These are phyloP conservation scores for Podaxis rugospora DNA, from an alignment of 768 basidiomycete genomes.

Conservation along the genomic window DNA sequence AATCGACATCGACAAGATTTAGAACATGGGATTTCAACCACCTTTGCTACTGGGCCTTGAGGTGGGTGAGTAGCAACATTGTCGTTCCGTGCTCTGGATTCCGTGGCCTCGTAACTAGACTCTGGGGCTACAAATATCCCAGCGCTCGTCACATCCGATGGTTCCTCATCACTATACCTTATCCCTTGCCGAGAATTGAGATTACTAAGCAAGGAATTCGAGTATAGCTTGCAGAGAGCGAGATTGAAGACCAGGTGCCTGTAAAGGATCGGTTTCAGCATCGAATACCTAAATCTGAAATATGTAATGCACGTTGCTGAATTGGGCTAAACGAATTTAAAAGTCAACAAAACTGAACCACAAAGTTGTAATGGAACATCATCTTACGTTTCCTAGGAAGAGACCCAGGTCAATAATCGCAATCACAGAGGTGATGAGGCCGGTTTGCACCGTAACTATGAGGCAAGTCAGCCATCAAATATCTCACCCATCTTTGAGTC, in stretches of 20 bases:
- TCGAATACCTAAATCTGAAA: background rate
- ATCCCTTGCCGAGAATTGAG: background rate
- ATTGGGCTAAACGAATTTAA: background rate
- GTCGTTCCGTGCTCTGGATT: background rate
- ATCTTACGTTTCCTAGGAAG: background rate
- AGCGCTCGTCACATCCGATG: background rate
- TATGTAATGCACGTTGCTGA: background rate
- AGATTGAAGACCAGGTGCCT: background rate
- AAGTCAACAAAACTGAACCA: background rate
- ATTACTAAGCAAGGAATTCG: background rate
- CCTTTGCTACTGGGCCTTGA: too few species aligned
- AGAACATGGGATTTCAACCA: too few species aligned
- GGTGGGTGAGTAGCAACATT: too few species aligned
- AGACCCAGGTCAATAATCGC: background rate
- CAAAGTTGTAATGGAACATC: background rate
- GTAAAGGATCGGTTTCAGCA: background rate
- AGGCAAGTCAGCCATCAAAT: background rate
- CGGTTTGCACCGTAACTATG: background rate
- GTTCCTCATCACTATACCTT: background rate
- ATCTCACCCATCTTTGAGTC: background rate
- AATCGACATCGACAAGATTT: background rate
- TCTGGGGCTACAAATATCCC: background rate
- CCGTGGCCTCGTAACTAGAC: background rate
- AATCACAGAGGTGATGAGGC: background rate
- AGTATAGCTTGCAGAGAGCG: conserved; percentile 1